A percentile compares a stretch with the other conserved stretches of the same genome.
Conservation (phyloP, 1,284 basidiomycete species). For the Pascua sp. region DNA sequence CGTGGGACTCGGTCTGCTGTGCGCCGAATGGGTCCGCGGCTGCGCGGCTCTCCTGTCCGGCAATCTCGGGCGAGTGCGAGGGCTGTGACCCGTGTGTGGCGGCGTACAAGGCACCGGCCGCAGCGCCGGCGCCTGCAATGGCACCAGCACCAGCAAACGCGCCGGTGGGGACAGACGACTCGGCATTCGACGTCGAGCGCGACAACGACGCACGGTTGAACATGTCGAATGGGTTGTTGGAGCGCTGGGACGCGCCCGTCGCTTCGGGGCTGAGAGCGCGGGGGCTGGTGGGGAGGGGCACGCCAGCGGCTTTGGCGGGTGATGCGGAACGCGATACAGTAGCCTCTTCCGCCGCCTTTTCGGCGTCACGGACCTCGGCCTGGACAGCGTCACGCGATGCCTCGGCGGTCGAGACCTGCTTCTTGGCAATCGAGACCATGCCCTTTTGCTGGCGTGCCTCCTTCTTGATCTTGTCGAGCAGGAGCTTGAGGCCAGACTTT, state of each 20-base stretch:
- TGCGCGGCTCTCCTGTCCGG: neutral
- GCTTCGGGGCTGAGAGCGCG: conserved; percentile 51
- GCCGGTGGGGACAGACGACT: conserved; percentile 1
- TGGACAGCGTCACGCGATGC: conserved; percentile 66
- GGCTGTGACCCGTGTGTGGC: neutral
- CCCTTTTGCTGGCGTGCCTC: conserved; percentile 96
- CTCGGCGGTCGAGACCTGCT: conserved; percentile 86
- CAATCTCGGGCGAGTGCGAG: conserved; percentile 30
- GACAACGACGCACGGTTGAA: conserved; percentile 20
- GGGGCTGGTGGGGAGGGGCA: conserved; percentile 68
- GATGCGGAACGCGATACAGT: conserved; percentile 40
- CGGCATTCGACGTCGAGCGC: conserved; percentile 4
- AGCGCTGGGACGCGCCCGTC: conserved; percentile 58
- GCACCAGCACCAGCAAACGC: conserved; percentile 18
- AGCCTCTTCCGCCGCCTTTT: conserved; percentile 52
- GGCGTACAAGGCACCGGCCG: neutral
- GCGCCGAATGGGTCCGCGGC: conserved; percentile 67
- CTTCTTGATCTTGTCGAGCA: conserved; percentile 85
- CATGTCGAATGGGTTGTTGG: conserved; percentile 91
- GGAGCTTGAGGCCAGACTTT: conserved; percentile 65
- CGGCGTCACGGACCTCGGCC: conserved; percentile 60
- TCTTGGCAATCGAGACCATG: conserved; percentile 86
- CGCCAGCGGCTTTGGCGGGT: conserved; percentile 59
- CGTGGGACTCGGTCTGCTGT: neutral
- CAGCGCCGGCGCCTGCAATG: conserved; percentile 14